Base-by-base conservation (phyloP, 352 stramenopile species). In the Globisporangium viniferum region DNA sequence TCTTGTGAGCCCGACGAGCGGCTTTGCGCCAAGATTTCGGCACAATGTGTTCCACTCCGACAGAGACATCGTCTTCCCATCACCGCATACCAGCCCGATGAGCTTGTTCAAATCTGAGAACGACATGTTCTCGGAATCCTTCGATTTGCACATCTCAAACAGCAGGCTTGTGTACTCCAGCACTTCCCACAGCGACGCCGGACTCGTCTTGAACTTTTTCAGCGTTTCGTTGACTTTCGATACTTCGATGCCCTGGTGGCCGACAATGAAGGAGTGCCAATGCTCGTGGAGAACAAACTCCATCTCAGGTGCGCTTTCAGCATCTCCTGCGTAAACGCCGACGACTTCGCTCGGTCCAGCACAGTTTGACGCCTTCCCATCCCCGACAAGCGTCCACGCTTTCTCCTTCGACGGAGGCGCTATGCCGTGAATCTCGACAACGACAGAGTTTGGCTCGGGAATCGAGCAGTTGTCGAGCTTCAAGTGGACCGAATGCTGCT, bases 131-230 rank as follows among this genome's bases (percentile, higher is more conserved):
- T 82, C 73, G 2, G 69, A 62, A 36, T 49, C 39, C 1, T 20
- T 67, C 0, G 62, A 41, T 67, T 79, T 80, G 68, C 69, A 80
- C 75, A 82, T 83, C 1, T 82, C 72, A 35, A 86, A 89, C 6
- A 89, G 62, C 20, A 76, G 49, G 41, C 73, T 85, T 2, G 81
- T 84, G 57, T 88, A 88, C 68, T 87, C 81, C 6, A 89, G 73
- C 20, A 83, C 74, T 62, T 85, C 64, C 81, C 81, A 89, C 0
- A 89, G 36, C 35, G 67, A 64, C 0, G 75, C 70, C 5, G 81
- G 81, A 3, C 70, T 82, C 0, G 77, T 86, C 29, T 84, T 75
- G 55, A 89, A 86, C 18, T 71, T 66, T 53, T 80, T 81, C 5
- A 89, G 69, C 7, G 78, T 85, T 9, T 81, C 68, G 24, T 73